Base-by-base conservation (phyloP, 371 early-diverging fungal genomes). In the Polyrhizophydium stewartii region DNA sequence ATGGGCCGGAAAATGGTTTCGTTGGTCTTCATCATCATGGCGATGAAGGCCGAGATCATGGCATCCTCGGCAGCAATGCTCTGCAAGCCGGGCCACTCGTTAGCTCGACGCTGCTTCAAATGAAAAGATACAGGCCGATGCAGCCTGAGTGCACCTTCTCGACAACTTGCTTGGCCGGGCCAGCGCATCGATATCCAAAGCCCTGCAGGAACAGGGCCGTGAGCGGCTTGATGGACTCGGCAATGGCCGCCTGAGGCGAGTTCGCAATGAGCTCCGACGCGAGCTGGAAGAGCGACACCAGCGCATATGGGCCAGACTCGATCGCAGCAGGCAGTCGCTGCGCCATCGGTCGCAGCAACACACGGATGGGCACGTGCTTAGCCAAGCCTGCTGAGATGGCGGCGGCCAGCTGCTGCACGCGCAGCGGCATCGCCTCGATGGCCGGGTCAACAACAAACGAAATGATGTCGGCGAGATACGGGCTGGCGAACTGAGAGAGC, bases 1-100 rank as follows among this genome's bases (percentile, higher is more conserved):
- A 96, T 65, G 9, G 96, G 96, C 67, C 89, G 90, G 90, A 97
- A 97, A 58, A 90, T 73, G 2, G 86, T 87, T 70, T 96, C 98
- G 75, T 93, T 95, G 66, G 96, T 75, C 78, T 91, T 91, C 84
- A 94, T 83, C 10, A 92, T 89, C 56, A 93, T 64, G 55, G 85
- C 82, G 73, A 91, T 69, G 67, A 95, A 91, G 12, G 92, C 83
- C 13, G 76, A 69, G 33, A 94, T 81, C 33, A 88, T 74, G 1
- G 84, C 63, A 25, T 75, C 71, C 73, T 95, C 95, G 19, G 92
- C 73, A 7, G 66, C 74, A 37, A 33, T 33, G 45, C 30, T 28
- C 57, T 37, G 45, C 38, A 5, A 62, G 17, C 33, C 27, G 28
- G n/a, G n/a, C 60, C 35, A 35, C n/a, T n/a, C n/a, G n/a, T n/a